A percentile compares a stretch with the other conserved stretches of the same genome.
phyloP scores from a whole-genome alignment of 2,329 filamentous ascomycete species.

The Hawksworthiomyces lignivorus region DNA sequence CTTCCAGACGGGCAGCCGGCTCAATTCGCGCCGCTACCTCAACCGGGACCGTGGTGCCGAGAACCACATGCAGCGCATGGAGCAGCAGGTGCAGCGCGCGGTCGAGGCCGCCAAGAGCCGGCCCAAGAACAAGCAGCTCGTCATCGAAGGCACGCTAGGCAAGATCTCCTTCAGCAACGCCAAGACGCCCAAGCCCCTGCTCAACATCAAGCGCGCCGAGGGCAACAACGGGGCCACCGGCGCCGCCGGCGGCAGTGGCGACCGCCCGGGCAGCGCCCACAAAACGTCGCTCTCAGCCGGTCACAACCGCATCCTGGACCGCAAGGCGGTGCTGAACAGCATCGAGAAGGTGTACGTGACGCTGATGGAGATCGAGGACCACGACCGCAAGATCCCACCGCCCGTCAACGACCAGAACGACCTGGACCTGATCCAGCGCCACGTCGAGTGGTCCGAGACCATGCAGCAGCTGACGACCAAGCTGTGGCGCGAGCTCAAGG shows the following conservation, averaged over 20 bases:
- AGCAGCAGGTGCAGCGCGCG: conserved; percentile 94
- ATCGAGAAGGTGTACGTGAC: conserved; percentile 84
- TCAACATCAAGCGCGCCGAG: conserved; percentile 90
- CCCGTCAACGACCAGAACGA: conserved; percentile 55
- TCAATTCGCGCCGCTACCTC: conserved; percentile 66
- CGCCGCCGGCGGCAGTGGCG: conserved; percentile 37
- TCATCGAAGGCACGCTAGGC: conserved; percentile 90
- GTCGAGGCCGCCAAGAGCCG: conserved; percentile 96
- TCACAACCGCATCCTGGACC: conserved; percentile 52
- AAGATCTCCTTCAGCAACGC: conserved; percentile 99
- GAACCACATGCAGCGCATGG: conserved; percentile 98
- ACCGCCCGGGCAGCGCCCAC: conserved; percentile 44
- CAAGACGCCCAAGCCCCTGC: conserved; percentile 88
- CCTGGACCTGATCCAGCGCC: conserved; percentile 60
- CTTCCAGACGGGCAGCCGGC: conserved; percentile 84
- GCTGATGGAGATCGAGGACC: conserved; percentile 90
- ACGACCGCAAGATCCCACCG: conserved; percentile 70
- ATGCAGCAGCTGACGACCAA: conserved; percentile 65
- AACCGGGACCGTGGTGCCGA: conserved; percentile 65
- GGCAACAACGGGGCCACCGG: conserved; percentile 28
- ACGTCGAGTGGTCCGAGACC: conserved; percentile 72
- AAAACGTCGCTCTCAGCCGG: conserved; percentile 19
- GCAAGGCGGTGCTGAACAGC: conserved; percentile 75
- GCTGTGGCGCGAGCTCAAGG: conserved; percentile 81
- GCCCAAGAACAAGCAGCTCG: conserved; percentile 94